phyloP scores from a whole-genome alignment of 1,284 basidiomycete genomes.

The Cutaneotrichosporon dermatis region DNA sequence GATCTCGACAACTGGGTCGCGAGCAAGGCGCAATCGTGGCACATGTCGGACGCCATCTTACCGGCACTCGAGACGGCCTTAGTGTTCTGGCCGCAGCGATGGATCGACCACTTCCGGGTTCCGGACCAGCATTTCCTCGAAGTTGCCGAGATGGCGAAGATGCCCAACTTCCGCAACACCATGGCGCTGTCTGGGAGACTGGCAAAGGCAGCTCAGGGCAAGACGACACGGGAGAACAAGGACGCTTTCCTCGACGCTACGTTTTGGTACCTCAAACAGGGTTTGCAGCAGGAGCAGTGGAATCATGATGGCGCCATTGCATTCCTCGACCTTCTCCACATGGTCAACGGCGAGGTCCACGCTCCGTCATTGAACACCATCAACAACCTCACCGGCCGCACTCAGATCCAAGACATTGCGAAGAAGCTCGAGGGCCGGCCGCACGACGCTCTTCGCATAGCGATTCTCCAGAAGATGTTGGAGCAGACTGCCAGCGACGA shows the following conservation, averaged over 20 bases:
- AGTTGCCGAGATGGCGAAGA: conserved; percentile 9
- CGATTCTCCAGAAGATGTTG: conserved; percentile 18
- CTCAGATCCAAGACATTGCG: not conserved
- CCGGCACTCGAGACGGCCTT: conserved; percentile 22
- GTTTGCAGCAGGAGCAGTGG: conserved; percentile 59
- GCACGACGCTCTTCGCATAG: conserved; percentile 1
- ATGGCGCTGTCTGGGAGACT: conserved; percentile 22
- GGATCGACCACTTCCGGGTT: conserved; percentile 11
- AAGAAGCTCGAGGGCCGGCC: not conserved
- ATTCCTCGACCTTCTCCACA: conserved; percentile 65
- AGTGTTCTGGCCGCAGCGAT: conserved; percentile 29
- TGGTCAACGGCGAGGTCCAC: conserved; percentile 28
- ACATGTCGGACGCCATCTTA: not conserved
- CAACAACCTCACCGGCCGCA: conserved; percentile 8
- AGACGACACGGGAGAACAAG: not conserved
- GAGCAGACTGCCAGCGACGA: conserved; percentile 14
- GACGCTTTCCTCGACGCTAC: conserved; percentile 47
- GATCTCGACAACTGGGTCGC: conserved; percentile 8
- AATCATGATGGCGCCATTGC: conserved; percentile 64
- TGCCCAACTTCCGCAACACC: conserved; percentile 11
- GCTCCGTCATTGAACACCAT: conserved; percentile 50
- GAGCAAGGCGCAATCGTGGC: conserved; percentile 15
- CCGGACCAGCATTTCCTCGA: conserved; percentile 16
- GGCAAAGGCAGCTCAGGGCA: not conserved
- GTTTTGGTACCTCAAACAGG: conserved; percentile 78